phyloP scores from a whole-genome alignment of 2,329 filamentous ascomycete species.

The Aaosphaeria pasadenensis region DNA sequence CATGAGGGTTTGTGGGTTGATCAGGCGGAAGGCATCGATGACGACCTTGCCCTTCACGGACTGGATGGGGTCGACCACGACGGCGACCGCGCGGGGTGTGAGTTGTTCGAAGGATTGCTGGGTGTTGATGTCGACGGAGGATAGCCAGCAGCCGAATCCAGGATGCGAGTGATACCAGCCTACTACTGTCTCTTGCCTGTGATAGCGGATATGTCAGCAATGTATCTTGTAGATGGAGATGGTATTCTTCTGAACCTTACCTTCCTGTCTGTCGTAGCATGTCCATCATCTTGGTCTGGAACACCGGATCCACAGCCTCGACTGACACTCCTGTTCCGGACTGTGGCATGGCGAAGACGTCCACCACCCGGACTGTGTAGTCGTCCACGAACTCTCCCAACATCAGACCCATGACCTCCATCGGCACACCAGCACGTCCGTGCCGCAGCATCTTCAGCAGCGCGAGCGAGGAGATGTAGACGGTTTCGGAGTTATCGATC shows the following conservation, averaged over 20 bases:
- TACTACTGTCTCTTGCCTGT: slow-evolving; percentile 90
- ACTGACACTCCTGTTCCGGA: slow-evolving; percentile 97
- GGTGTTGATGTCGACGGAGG: slow-evolving; percentile 98
- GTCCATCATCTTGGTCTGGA: slow-evolving; percentile 99
- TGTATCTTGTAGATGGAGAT: not conserved
- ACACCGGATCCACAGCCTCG: slow-evolving; percentile 96
- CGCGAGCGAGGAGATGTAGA: slow-evolving; percentile 97
- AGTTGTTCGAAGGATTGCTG: slow-evolving; percentile 99
- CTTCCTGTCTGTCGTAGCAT: slow-evolving; percentile 97
- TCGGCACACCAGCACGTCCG: slow-evolving; percentile 93
- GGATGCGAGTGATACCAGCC: slow-evolving; percentile 99
- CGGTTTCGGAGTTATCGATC: slow-evolving; percentile 98
- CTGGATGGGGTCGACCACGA: slow-evolving; percentile 97
- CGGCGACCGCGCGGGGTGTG: slow-evolving; percentile 91
- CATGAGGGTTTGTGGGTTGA: slow-evolving; percentile 96
- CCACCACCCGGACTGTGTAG: slow-evolving; percentile 96
- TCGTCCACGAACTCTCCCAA: slow-evolving; percentile 98
- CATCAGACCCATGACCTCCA: slow-evolving; percentile 99
- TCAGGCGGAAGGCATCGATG: slow-evolving; percentile 97
- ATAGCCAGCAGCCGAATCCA: slow-evolving; percentile 98
- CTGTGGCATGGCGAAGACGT: slow-evolving; percentile 99
- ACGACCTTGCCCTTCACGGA: slow-evolving; percentile 99
- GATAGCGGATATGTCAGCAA: slow-evolving; percentile 12
- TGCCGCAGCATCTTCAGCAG: slow-evolving; percentile 98
- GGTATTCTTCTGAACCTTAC: slow-evolving; percentile 45